Evolutionary conservation across 148 eudicot genomes (phyloP).

Genomic region (Gaultheria prostrata): DNA sequence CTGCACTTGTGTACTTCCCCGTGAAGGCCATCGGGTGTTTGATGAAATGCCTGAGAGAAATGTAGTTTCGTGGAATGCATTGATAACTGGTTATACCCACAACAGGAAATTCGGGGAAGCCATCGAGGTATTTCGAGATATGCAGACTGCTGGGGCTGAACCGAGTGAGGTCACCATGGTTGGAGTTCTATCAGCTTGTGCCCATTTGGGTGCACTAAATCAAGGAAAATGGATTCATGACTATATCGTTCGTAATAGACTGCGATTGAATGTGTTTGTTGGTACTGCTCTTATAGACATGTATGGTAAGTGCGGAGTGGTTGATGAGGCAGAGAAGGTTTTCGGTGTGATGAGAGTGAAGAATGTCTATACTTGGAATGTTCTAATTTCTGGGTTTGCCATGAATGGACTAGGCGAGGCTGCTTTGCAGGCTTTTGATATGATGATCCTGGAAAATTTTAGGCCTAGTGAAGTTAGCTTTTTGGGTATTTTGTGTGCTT

Average conservation of each 20-base stretch:
- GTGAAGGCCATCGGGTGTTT: background rate
- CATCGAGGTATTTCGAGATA: background rate
- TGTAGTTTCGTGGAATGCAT: slow-evolving; percentile 11
- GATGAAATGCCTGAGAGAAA: slow-evolving; percentile 10
- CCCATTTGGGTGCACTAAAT: slow-evolving; percentile 8
- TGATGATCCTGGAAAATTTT: slow-evolving; percentile 5
- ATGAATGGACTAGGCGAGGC: slow-evolving; percentile 10
- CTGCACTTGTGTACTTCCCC: background rate
- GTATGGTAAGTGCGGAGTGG: slow-evolving; percentile 7
- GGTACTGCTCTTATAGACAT: slow-evolving; percentile 11
- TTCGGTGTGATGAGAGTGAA: slow-evolving; percentile 6
- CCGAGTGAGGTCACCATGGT: slow-evolving; percentile 9
- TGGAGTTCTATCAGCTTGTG: slow-evolving; percentile 12
- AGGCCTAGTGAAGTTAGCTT: slow-evolving; percentile 35
- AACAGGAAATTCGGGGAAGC: slow-evolving; percentile 9
- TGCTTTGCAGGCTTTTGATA: background rate
- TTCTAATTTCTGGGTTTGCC: slow-evolving; percentile 9
- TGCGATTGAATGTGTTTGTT: slow-evolving; percentile 25
- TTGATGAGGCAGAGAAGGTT: slow-evolving; percentile 10
- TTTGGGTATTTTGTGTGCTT: slow-evolving; percentile 41
- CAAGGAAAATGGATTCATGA: slow-evolving; percentile 11
- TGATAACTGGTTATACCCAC: slow-evolving; percentile 8
- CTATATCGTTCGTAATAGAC: background rate
- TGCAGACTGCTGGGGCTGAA: slow-evolving; percentile 3
- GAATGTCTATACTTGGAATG: slow-evolving; percentile 13